These are phyloP conservation scores for Malania oleifera DNA, from an alignment of 164 flowering plant genomes.

Conservation along the genomic window DNA sequence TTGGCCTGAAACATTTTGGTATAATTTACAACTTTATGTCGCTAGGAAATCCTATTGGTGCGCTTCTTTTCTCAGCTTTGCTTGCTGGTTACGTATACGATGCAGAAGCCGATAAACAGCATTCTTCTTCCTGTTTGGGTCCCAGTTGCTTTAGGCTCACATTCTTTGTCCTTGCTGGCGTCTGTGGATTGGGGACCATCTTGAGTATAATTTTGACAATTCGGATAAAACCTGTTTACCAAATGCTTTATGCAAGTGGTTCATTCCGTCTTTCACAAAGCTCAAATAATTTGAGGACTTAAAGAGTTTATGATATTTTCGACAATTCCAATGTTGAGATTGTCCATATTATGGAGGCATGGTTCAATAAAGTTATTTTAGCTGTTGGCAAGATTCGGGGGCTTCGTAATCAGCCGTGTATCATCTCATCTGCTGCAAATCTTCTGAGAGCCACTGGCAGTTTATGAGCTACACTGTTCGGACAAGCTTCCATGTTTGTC, in stretches of 20 bases:
- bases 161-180: conserved; percentile 35
- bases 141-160: conserved; percentile 51
- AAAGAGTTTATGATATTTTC: not conserved
- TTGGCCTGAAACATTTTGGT: conserved; percentile 48
- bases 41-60: conserved; percentile 62
- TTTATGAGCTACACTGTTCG: too few relatives aligned
- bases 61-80: conserved; percentile 59
- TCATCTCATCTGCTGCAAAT: too few relatives aligned
- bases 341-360: not conserved
- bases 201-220: conserved; percentile 27
- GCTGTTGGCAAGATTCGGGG: too few relatives aligned
- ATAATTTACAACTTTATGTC: conserved; percentile 50
- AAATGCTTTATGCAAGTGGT: conserved; percentile 37
- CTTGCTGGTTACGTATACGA: conserved; percentile 65
- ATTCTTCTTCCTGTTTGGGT: conserved; percentile 37
- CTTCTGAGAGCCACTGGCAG: too few relatives aligned
- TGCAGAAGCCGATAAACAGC: conserved; percentile 50
- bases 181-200: conserved; percentile 32
- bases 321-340: not conserved
- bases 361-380: conserved; percentile 4
- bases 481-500: too few relatives aligned
- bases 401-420: too few relatives aligned
- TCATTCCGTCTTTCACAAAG: conserved; percentile 32
- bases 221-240: conserved; percentile 36
- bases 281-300: conserved; percentile 17